Conservation (phyloP, 2,329 filamentous ascomycete genomes). For the Nothophoma quercina region DNA sequence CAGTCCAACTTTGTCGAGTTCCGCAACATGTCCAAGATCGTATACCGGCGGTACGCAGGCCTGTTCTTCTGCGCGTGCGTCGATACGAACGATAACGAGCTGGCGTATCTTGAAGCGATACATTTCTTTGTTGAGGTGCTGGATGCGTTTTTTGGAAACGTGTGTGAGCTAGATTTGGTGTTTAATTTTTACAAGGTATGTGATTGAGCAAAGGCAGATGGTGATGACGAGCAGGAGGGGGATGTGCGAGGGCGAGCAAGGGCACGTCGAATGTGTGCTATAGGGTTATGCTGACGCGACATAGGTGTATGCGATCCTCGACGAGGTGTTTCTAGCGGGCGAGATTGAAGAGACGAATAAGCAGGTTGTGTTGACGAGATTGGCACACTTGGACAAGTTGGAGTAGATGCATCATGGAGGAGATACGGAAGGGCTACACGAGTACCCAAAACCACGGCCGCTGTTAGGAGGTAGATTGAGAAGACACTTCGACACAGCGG, state of each 20-base stretch:
- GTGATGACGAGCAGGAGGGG: neutral
- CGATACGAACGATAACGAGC: slow-evolving; percentile 98
- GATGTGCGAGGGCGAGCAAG: neutral
- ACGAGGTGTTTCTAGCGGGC: slow-evolving; percentile 96
- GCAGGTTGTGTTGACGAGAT: slow-evolving; percentile 90
- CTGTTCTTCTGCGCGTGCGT: slow-evolving; percentile 99
- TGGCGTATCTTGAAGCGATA: slow-evolving; percentile 95
- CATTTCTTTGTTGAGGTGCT: slow-evolving; percentile 99
- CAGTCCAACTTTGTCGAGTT: slow-evolving; percentile 99
- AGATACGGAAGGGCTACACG: neutral
- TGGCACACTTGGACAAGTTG: slow-evolving; percentile 96
- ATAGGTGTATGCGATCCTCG: slow-evolving; percentile 94
- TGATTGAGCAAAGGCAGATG: neutral
- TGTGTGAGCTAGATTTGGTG: slow-evolving; percentile 93
- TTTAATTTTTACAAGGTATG: slow-evolving; percentile 75
- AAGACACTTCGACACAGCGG: too few relatives aligned
- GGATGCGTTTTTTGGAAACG: slow-evolving; percentile 98
- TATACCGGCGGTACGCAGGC: slow-evolving; percentile 96
- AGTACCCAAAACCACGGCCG: too few relatives aligned
- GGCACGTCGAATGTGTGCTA: too few relatives aligned
- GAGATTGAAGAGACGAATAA: slow-evolving; percentile 99
- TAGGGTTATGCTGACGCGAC: too few relatives aligned
- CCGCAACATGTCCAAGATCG: slow-evolving; percentile 87
- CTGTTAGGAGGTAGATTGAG: too few relatives aligned
- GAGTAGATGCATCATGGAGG: slow-evolving; percentile 62